A percentile compares a stretch with the other conserved stretches of the same genome.
Conservation (phyloP, 768 basidiomycete species). For the Leccinum barrowsii region DNA sequence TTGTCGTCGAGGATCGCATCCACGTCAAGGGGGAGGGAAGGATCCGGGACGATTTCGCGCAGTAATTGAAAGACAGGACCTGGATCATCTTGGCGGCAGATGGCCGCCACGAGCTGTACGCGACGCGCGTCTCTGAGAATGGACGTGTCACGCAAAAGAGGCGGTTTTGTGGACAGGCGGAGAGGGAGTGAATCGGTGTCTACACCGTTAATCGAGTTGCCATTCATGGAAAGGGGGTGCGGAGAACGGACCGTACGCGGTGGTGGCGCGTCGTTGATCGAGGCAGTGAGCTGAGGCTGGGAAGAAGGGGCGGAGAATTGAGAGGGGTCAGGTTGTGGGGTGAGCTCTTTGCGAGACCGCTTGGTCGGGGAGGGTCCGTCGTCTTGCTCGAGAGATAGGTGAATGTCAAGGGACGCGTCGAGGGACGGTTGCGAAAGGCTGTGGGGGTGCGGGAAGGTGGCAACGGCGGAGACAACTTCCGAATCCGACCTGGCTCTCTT, state of each 20-base stretch:
- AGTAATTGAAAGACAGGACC: conserved; percentile 56
- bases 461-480: conserved; percentile 39
- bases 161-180: conserved; percentile 69
- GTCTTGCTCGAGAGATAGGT: conserved; percentile 46
- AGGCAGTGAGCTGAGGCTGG: conserved; percentile 30
- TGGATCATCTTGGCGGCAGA: conserved; percentile 71
- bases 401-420: conserved; percentile 42
- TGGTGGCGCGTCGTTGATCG: conserved; percentile 30
- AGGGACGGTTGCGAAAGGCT: conserved; percentile 25
- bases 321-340: conserved; percentile 33
- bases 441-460: conserved; percentile 12
- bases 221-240: conserved; percentile 44
- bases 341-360: conserved; percentile 58
- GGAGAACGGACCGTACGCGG: conserved; percentile 44
- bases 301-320: conserved; percentile 17
- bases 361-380: conserved; percentile 71
- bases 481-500: conserved; percentile 67
- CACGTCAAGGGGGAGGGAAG: conserved; percentile 46
- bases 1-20: conserved; percentile 91
- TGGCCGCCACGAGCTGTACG: conserved; percentile 58
- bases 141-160: conserved; percentile 51
- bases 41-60: conserved; percentile 54
- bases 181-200: conserved; percentile 46
- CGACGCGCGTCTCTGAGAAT: conserved; percentile 52
- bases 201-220: conserved; percentile 37